Evolutionary conservation across 768 basidiomycete genomes (phyloP).

Genomic region (Amanita muscaria): DNA sequence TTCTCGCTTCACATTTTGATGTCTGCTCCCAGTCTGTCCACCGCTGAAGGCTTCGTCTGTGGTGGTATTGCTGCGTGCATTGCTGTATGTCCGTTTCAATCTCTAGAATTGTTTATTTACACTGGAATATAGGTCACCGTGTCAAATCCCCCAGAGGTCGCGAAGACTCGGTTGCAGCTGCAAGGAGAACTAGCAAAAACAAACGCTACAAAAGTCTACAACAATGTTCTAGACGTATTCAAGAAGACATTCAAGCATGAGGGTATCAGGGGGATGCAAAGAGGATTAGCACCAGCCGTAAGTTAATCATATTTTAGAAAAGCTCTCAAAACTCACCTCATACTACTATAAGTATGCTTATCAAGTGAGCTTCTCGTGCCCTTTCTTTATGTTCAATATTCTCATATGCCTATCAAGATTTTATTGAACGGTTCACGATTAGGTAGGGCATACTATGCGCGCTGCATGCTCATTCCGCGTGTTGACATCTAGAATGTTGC

Average conservation of each 20-base stretch:
- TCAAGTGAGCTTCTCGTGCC: constrained; percentile 49
- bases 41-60: constrained; percentile 74
- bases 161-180: constrained; percentile 92
- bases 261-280: constrained; percentile 84
- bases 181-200: constrained; percentile 88
- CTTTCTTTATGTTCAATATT: constrained; percentile 8
- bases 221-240: constrained; percentile 78
- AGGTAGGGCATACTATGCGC: constrained; percentile 34
- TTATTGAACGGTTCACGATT: constrained; percentile 87
- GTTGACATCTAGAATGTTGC: neutral
- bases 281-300: constrained; percentile 87
- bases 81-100: constrained; percentile 50
- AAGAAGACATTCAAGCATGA: constrained; percentile 85
- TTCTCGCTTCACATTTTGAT: constrained; percentile 5
- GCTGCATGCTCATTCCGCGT: neutral
- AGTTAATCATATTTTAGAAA: constrained; percentile 19
- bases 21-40: constrained; percentile 35
- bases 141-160: constrained; percentile 76
- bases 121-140: constrained; percentile 51
- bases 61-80: constrained; percentile 90
- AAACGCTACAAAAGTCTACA: constrained; percentile 73
- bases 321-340: neutral
- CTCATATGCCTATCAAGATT: constrained; percentile 41
- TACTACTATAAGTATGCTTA: constrained; percentile 68
- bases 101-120: constrained; percentile 10